Evolutionary conservation across 2,329 filamentous ascomycete genomes (phyloP).

Genomic region (Dactylellina parvicollis): DNA sequence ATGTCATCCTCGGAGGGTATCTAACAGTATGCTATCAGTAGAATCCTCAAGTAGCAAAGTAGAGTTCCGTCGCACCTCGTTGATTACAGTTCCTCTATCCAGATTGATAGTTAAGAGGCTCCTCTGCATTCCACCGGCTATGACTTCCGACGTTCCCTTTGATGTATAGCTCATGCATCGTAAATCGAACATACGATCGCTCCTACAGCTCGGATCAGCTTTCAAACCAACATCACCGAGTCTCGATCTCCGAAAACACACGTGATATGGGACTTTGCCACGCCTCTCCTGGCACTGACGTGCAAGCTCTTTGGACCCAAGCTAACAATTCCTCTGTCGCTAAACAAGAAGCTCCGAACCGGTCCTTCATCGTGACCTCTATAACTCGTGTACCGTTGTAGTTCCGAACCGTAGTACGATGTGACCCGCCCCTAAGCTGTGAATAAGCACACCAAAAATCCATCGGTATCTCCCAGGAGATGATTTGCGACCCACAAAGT

Average conservation of each 20-base stretch:
- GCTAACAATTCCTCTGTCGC: slow-evolving; percentile 88
- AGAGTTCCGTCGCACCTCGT: slow-evolving; percentile 65
- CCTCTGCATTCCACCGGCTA: slow-evolving; percentile 81
- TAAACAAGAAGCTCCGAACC: slow-evolving; percentile 88
- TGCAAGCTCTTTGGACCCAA: slow-evolving; percentile 85
- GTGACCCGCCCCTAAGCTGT: slow-evolving; percentile 78
- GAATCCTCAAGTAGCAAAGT: neutral
- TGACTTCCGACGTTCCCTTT: slow-evolving; percentile 82
- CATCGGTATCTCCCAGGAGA: neutral
- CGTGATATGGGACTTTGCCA: slow-evolving; percentile 87
- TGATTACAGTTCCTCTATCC: slow-evolving; percentile 76
- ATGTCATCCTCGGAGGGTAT: slow-evolving; percentile 79
- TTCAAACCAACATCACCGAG: slow-evolving; percentile 2
- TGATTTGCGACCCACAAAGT: slow-evolving; percentile 70
- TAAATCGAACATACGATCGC: slow-evolving; percentile 81
- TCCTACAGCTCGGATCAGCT: slow-evolving; percentile 23
- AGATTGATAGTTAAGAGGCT: slow-evolving; percentile 81
- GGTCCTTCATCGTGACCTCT: slow-evolving; percentile 80
- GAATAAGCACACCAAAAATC: slow-evolving; percentile 18
- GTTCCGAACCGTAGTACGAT: slow-evolving; percentile 85
- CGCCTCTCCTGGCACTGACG: slow-evolving; percentile 82
- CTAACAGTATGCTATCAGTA: slow-evolving; percentile 60
- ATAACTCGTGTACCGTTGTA: slow-evolving; percentile 90
- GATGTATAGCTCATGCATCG: slow-evolving; percentile 96
- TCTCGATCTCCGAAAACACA: slow-evolving; percentile 61